Base-by-base conservation (phyloP, 345 rosid genomes). In the Firmiana major region DNA sequence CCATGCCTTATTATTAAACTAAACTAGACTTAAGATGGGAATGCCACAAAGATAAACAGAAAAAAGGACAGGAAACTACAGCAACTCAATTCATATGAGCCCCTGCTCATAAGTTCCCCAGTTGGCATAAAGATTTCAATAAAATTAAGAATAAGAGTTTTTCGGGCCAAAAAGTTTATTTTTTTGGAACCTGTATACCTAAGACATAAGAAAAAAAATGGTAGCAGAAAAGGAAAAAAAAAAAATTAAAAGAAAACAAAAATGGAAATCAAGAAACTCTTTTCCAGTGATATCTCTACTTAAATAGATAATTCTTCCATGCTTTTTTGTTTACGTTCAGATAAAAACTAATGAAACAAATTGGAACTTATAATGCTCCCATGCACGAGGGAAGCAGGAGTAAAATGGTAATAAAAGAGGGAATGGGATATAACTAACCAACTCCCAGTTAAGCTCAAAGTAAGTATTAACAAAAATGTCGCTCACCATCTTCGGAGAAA, bases 401-500 rank as follows among this genome's bases (percentile, higher is more conserved):
- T 9, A 58, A 60, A 60, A 60, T 60, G 17, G 28, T 28, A 60
- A 22, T 16, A 10, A 58, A 24, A 60, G 9, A 60, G 19, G 24
- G 16, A 59, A 9, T 4, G 16, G 63, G 2, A 24, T 16, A 26
- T 4, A 59, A 11, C 12, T 43, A 26, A 55, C 34, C 36, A 49
- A 6, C 17, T 19, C 64, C 34, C 6, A 26, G 12, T 71, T 38
- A 46, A 60, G 53, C 21, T 8, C 12, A 55, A 55, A 53, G n/a
- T 16, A 17, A 55, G 26, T n/a, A 55, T n/a, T n/a, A 4, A n/a
- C 9, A 55, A 54, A 45, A 74, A 78, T 16, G 63, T 34, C 22
- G 42, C 79, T 83, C 36, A 87, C 92, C 90, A 15, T 83, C 80
- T 84, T 89, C 85, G 0, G 87, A 76, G 79, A 89, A 83, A 69